Evolutionary conservation across 331 rosid genomes (phyloP).

Genomic region (Dryas integrifolia): DNA sequence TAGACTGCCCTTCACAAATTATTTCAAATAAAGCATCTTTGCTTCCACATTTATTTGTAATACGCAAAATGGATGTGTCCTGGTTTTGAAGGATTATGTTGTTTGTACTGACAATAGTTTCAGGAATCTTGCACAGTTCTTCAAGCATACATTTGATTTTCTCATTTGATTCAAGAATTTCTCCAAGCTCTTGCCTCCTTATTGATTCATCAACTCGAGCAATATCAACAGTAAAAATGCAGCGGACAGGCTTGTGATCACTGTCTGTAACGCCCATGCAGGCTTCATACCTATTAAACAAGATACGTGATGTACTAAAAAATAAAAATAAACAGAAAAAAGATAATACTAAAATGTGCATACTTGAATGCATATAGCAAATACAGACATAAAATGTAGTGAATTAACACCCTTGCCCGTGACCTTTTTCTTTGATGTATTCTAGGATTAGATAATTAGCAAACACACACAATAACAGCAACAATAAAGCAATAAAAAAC

Average conservation of each 20-base stretch:
- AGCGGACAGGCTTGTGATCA: slow-evolving; percentile 97
- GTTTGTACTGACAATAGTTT: slow-evolving; percentile 87
- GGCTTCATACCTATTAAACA: slow-evolving; percentile 73
- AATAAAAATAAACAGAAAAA: slow-evolving; percentile 6
- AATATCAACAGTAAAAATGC: slow-evolving; percentile 72
- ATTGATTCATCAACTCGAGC: slow-evolving; percentile 91
- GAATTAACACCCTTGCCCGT: no score
- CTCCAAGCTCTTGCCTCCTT: slow-evolving; percentile 87
- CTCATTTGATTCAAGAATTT: slow-evolving; percentile 67
- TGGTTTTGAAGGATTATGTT: slow-evolving; percentile 89
- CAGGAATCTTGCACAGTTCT: slow-evolving; percentile 73
- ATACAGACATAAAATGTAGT: no score
- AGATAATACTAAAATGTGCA: background rate
- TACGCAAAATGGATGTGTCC: slow-evolving; percentile 80
- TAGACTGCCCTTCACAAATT: slow-evolving; percentile 73
- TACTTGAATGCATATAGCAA: background rate
- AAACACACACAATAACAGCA: no score
- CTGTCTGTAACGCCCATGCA: slow-evolving; percentile 98
- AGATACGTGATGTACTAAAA: slow-evolving; percentile 24
- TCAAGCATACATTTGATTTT: slow-evolving; percentile 53
- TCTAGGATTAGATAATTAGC: no score
- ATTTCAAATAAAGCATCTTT: slow-evolving; percentile 68
- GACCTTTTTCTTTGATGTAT: no score
- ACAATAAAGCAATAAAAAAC: no score
- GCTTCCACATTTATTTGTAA: slow-evolving; percentile 67